Evolutionary conservation across 257 asterid genomes (phyloP).

Genomic region (Linaria vulgaris): DNA sequence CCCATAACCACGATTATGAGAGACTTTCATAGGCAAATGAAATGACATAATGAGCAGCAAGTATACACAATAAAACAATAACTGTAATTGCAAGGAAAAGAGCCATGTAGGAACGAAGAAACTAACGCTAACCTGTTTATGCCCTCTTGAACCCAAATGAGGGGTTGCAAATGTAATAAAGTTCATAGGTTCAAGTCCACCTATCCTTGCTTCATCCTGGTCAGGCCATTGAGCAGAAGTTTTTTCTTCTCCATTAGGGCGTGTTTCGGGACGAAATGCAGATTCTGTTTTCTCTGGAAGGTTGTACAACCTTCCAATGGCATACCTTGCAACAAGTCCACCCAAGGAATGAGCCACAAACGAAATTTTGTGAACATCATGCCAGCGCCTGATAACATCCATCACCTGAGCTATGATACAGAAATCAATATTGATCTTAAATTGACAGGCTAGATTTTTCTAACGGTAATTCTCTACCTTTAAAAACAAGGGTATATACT

Average conservation of each 20-base stretch:
- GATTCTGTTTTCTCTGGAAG: constrained; percentile 29
- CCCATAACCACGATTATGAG: not conserved
- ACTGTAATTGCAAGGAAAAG: not conserved
- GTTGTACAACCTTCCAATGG: constrained; percentile 68
- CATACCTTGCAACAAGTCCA: constrained; percentile 92
- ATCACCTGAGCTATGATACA: constrained; percentile 72
- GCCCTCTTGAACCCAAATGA: constrained; percentile 85
- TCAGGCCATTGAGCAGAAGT: constrained; percentile 21
- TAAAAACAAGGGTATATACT: constrained; percentile 29
- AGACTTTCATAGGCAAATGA: not conserved
- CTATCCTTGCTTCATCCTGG: constrained; percentile 44
- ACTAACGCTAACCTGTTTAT: constrained; percentile 63
- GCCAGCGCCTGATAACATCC: constrained; percentile 72
- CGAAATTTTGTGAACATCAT: constrained; percentile 68
- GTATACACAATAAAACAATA: not conserved
- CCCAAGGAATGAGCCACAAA: constrained; percentile 95
- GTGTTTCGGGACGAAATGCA: constrained; percentile 28
- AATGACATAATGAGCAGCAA: constrained; percentile 7
- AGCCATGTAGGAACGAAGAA: not conserved
- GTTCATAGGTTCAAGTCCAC: constrained; percentile 82
- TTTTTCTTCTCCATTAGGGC: constrained; percentile 35
- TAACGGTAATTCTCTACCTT: not conserved
- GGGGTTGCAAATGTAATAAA: constrained; percentile 92
- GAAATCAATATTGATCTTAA: constrained; percentile 24
- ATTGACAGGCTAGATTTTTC: constrained; percentile 12